Percentiles rank a stretch among this genome's conserved stretches.
Conservation (phyloP, 441 rosid genomes). For the Macaranga tanarius region DNA sequence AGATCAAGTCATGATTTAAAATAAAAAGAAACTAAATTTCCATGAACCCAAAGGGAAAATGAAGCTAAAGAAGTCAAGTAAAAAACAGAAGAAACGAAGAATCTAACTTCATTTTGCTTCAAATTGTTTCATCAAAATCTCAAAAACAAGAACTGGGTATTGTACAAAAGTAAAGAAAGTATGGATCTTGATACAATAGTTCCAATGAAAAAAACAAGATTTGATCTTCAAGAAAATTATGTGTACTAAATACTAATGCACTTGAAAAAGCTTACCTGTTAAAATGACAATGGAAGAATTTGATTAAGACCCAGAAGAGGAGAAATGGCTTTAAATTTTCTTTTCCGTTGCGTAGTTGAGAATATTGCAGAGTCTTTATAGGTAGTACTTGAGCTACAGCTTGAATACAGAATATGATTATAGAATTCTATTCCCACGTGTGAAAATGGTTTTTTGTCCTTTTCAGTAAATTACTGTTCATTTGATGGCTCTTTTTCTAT, state of each 20-base stretch:
- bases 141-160: background rate
- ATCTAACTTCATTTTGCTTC: background rate
- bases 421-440: conserved; percentile 20
- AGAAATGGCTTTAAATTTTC: background rate
- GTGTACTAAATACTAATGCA: background rate
- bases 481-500: background rate
- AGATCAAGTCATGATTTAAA: background rate
- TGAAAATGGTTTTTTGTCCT: conserved; percentile 14
- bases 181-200: background rate
- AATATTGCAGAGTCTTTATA: conserved; percentile 2
- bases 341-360: background rate
- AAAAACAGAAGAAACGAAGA: background rate
- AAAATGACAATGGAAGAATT: background rate
- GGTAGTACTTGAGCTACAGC: conserved; percentile 13
- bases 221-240: background rate
- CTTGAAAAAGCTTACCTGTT: background rate
- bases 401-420: background rate
- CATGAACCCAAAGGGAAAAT: background rate
- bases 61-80: too few relatives aligned
- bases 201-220: background rate
- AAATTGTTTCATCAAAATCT: background rate
- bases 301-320: background rate
- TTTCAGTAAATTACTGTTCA: conserved; percentile 8
- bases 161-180: background rate
- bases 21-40: too few relatives aligned